Conservation (phyloP, 2,329 filamentous ascomycete genomes). For the Hypoxylon sp. region DNA sequence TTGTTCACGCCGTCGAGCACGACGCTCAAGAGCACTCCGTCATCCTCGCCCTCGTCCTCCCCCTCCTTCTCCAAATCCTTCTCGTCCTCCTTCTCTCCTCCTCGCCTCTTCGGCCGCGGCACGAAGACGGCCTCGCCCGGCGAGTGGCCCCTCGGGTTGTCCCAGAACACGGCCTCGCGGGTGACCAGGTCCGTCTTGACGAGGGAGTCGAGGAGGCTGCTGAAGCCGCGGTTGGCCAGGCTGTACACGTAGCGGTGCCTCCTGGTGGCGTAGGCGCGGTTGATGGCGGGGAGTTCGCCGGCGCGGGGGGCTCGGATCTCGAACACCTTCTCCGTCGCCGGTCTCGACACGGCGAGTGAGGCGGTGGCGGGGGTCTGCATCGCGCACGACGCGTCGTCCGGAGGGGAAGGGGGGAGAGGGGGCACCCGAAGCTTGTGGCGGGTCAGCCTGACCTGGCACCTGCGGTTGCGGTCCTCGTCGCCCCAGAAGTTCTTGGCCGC, state of each 20-base stretch:
- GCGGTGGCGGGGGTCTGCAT: no score
- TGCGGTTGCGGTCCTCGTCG: constrained; percentile 55
- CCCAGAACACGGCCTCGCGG: constrained; percentile 66
- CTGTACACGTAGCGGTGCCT: constrained; percentile 72
- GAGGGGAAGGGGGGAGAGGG: no score
- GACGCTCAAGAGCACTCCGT: constrained; percentile 56
- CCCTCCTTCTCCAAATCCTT: no score
- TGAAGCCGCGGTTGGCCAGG: constrained; percentile 66
- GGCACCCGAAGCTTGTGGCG: no score
- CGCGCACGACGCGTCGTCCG: no score
- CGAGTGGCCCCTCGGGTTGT: constrained; percentile 67
- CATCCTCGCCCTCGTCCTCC: constrained; percentile 64
- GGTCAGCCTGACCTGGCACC: constrained; percentile 54
- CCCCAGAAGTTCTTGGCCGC: constrained; percentile 58
- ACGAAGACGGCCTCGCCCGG: constrained; percentile 79
- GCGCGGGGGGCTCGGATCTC: constrained; percentile 64
- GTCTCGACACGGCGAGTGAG: no score
- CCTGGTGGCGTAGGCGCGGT: constrained; percentile 64
- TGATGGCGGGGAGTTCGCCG: constrained; percentile 75
- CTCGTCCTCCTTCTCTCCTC: constrained; percentile 53
- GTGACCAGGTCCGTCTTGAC: constrained; percentile 73
- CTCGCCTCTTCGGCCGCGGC: constrained; percentile 55
- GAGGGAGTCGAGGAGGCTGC: constrained; percentile 71
- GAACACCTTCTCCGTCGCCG: constrained; percentile 50
- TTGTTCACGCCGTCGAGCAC: constrained; percentile 71